Conservation (phyloP, 2,329 filamentous ascomycete species). For the Neurospora sp. region DNA sequence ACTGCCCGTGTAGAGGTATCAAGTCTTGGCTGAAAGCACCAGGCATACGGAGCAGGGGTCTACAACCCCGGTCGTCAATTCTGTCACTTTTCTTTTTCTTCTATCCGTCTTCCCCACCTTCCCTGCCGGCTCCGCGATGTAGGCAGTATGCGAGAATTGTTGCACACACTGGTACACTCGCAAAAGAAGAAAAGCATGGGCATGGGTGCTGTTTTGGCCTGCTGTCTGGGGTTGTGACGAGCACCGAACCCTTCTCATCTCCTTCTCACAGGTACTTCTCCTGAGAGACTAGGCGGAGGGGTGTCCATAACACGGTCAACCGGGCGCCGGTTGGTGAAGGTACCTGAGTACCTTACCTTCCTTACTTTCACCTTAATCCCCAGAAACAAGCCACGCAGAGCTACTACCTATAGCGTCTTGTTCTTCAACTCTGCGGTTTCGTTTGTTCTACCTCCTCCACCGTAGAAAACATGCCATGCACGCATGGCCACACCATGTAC, state of each 20-base stretch:
- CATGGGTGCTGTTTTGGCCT: background rate
- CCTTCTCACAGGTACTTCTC: background rate
- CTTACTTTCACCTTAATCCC: background rate
- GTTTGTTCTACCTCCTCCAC: background rate
- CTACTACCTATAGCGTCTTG: background rate
- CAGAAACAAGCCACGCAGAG: background rate
- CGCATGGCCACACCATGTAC: slow-evolving; percentile 2
- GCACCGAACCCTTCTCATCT: background rate
- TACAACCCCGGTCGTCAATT: background rate
- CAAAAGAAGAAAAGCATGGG: background rate
- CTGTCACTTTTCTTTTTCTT: background rate
- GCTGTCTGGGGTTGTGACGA: background rate
- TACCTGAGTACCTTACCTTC: background rate
- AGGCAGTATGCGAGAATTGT: background rate
- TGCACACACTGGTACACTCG: background rate
- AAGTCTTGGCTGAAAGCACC: background rate
- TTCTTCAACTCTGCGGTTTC: background rate
- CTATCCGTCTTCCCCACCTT: background rate
- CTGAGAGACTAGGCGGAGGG: background rate
- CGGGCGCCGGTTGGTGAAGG: background rate
- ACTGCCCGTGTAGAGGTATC: background rate
- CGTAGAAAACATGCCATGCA: background rate
- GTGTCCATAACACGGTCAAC: background rate
- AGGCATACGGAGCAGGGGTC: background rate
- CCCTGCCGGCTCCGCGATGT: background rate